Evolutionary conservation across 371 early-diverging fungal genomes (phyloP).

Genomic region (Mortierella sp.): DNA sequence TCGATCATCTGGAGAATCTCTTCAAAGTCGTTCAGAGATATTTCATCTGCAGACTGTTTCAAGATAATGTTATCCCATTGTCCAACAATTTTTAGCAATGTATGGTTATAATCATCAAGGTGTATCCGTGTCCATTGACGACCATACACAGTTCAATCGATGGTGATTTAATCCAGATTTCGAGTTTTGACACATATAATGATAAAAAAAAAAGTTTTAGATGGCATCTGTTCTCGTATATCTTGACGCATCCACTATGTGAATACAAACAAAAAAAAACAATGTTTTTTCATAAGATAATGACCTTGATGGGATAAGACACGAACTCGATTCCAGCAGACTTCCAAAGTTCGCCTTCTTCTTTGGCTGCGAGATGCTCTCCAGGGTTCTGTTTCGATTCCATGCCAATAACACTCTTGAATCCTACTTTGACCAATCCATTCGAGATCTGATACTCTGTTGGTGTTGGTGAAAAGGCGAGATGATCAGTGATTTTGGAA

Average conservation of each 20-base stretch:
- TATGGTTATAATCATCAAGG: too few relatives aligned
- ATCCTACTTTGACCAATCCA: constrained; percentile 48
- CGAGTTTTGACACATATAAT: constrained; percentile 5
- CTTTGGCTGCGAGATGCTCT: constrained; percentile 24
- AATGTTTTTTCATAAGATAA: neutral
- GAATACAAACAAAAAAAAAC: neutral
- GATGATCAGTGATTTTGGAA: constrained; percentile 54
- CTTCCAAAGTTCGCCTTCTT: constrained; percentile 42
- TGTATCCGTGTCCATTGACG: too few relatives aligned
- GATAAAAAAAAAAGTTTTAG: constrained; percentile 14
- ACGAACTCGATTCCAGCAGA: constrained; percentile 30
- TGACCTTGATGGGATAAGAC: constrained; percentile 53
- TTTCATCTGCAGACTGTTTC: constrained; percentile 43
- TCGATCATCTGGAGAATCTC: constrained; percentile 50
- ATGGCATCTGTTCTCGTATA: constrained; percentile 32
- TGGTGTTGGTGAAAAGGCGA: constrained; percentile 50
- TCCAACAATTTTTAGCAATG: too few relatives aligned
- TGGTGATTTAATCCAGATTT: neutral
- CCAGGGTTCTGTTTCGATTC: constrained; percentile 52
- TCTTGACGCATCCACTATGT: too few relatives aligned
- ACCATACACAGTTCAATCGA: too few relatives aligned
- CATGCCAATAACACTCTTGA: constrained; percentile 52
- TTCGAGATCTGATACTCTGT: constrained; percentile 41
- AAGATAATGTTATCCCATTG: neutral
- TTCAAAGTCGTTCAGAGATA: constrained; percentile 44